Base-by-base conservation (phyloP, 1,139 yeast species). In the Meyerozyma elateridarum region DNA sequence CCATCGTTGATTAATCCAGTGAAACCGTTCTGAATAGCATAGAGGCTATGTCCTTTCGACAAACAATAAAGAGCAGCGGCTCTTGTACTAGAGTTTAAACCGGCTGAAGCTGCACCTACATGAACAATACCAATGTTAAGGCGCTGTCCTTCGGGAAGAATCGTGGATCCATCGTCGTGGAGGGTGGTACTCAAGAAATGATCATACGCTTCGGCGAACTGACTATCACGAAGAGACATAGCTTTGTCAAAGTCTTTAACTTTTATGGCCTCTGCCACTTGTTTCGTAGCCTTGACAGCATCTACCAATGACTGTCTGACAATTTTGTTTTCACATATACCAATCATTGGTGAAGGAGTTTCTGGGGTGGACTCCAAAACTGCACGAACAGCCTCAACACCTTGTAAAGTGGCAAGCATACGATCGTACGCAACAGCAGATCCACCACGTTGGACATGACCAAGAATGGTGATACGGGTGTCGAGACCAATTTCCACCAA, bases 391-490 rank as follows among this genome's bases (percentile, higher is more conserved):
- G 98, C 97, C 52, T 89, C 97, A 20, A 89, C 96, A 57, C 98
- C 98, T 68, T 91, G 98, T 47, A 89, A 59, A 15, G 98, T 89
- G 20, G 96, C 96, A 43, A 91, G 64, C 54, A 84, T 62, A 51
- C 98, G 76, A 58, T 91, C 98, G 53, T 70, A 82, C 3, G 97
- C 96, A 35, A 88, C 96, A 3, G 98, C 96, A 27, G 94, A 74
- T 56, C 98, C 98, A 63, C 98, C 98, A 64, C 98, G 79, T 68
- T 91, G 98, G 31, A 91, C 96, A 56, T 91, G 98, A 25, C 98
- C 98, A 45, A 91, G 70, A 16, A 94, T 87, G 32, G 98, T 91
- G 49, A 89, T 82, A 59, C 98, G 77, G 14, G 97, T 89, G 53
- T 91, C 98, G 35, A 91, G 72, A 6, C 95, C 95, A 44, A 89